Percentiles rank a stretch among this genome's conserved stretches.
phyloP scores from a whole-genome alignment of 1,284 basidiomycete genomes.

The Cutaneotrichosporon cavernicola region DNA sequence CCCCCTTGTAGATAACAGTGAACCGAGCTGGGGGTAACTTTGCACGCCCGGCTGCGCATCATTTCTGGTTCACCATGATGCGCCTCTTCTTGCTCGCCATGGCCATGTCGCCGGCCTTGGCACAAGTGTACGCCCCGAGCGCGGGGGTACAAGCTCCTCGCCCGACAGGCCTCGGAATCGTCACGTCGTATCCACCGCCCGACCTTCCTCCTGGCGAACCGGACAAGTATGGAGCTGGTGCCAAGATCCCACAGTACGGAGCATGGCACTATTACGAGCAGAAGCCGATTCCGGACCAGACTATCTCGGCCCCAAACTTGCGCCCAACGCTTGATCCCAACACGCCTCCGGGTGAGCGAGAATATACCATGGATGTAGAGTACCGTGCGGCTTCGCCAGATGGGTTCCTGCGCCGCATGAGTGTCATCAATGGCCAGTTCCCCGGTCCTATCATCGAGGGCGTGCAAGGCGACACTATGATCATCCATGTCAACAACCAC shows the following conservation, averaged over 20 bases:
- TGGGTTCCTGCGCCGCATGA: slow-evolving; percentile 22
- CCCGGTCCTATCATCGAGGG: slow-evolving; percentile 39
- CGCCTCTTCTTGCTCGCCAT: not conserved
- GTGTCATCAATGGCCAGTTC: slow-evolving; percentile 20
- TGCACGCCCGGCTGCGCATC: not conserved
- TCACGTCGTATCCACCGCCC: not conserved
- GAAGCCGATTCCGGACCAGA: slow-evolving; percentile 4
- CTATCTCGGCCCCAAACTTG: not conserved
- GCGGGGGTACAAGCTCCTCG: not conserved
- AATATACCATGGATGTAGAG: slow-evolving; percentile 11
- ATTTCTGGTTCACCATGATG: not conserved
- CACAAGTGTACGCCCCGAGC: not conserved
- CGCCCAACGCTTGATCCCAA: not conserved
- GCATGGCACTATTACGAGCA: slow-evolving; percentile 12
- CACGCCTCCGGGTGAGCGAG: slow-evolving; percentile 2
- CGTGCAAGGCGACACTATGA: slow-evolving; percentile 36
- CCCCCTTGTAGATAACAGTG: no score
- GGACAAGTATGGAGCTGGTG: slow-evolving; percentile 1
- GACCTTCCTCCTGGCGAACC: not conserved
- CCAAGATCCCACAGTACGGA: slow-evolving; percentile 4
- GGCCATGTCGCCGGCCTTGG: not conserved
- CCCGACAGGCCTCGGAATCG: not conserved
- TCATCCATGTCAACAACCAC: slow-evolving; percentile 34
- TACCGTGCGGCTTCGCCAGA: slow-evolving; percentile 15
- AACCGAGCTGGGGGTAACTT: not conserved